Evolutionary conservation across 768 basidiomycete species (phyloP).

Genomic region (Filobasidium floriforme): DNA sequence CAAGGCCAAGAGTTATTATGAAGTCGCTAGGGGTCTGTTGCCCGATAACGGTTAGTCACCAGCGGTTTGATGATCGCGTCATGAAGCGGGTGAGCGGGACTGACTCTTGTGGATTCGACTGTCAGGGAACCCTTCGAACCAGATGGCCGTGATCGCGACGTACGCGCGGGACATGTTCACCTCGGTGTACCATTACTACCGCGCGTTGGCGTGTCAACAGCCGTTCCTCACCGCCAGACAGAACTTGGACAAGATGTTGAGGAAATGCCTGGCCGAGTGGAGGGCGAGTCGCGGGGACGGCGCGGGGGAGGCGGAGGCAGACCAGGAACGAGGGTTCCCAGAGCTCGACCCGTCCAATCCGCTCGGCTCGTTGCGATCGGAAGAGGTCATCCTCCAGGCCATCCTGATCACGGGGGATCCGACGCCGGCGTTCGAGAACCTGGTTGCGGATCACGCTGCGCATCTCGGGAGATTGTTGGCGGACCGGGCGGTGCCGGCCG

Average conservation of each 20-base stretch:
- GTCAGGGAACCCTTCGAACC: slow-evolving; percentile 73
- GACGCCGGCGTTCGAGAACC: slow-evolving; percentile 17
- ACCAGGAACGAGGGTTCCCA: slow-evolving; percentile 16
- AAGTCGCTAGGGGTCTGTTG: slow-evolving; percentile 69
- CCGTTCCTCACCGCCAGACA: slow-evolving; percentile 82
- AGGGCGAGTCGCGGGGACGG: slow-evolving; percentile 14
- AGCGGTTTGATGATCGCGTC: no score
- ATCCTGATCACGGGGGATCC: slow-evolving; percentile 52
- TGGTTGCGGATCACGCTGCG: slow-evolving; percentile 35
- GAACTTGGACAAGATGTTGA: slow-evolving; percentile 68
- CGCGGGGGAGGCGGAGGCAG: slow-evolving; percentile 3
- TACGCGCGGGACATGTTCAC: slow-evolving; percentile 76
- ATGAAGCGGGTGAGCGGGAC: no score
- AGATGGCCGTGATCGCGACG: slow-evolving; percentile 83
- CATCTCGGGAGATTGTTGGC: slow-evolving; percentile 60
- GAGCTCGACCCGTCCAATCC: slow-evolving; percentile 32
- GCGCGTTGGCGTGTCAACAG: slow-evolving; percentile 74
- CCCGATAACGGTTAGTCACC: slow-evolving; percentile 67
- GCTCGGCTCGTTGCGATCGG: slow-evolving; percentile 63
- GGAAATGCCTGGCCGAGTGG: slow-evolving; percentile 58
- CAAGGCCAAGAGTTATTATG: slow-evolving; percentile 55
- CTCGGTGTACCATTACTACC: slow-evolving; percentile 78
- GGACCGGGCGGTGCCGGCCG: slow-evolving; percentile 63
- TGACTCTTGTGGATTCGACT: no score
- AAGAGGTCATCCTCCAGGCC: slow-evolving; percentile 67